Evolutionary conservation across 73 alveolate species (phyloP), one percentile per base, ranked within the genome.

Genomic region (Paramecium octaurelia): DNA sequence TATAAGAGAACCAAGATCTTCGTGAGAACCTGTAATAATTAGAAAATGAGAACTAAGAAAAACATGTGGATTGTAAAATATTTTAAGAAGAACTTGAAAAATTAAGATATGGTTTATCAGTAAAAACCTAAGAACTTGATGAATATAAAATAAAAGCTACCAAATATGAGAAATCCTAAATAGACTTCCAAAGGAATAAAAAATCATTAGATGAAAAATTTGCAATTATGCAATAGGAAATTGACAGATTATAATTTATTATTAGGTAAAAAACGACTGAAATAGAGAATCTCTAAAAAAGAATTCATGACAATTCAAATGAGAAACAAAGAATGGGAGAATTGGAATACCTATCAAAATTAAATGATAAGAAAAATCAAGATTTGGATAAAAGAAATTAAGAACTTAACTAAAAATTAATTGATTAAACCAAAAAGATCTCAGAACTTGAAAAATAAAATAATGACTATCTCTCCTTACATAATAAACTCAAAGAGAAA

Each of bases 171-270:
- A 73, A 38, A 73, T 12, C 9, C 8, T 0, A 20, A 12, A 20
- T 18, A 36, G 87, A 73, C 12, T 38, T 29, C 8, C 20, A 36
- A 73, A 73, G 46, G 16, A 23, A 73, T 3, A 73, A 38, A 36
- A 73, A 40, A 73, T 73, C 57, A 16, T n/a, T 80, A 12, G 70
- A 80, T 18, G 43, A 80, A 21, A 80, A 48, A 43, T 31, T 80
- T 23, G 24, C 48, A 20, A 40, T 80, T 10, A 80, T 80, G 91
- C 11, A 42, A 44, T 80, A 80, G 46, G 91, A 80, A 48, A 80
- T 80, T 12, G 91, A 80, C 11, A 80, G 91, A 80, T 23, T 80
- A 9, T 3, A 80, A 44, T 80, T 44, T 11, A 80, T 80, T 23
- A 44, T 80, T 10, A 40, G 91, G 20, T 24, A 80, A 43, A 80